Evolutionary conservation across 768 basidiomycete species (phyloP).

Genomic region (Tephrocybe sp.): DNA sequence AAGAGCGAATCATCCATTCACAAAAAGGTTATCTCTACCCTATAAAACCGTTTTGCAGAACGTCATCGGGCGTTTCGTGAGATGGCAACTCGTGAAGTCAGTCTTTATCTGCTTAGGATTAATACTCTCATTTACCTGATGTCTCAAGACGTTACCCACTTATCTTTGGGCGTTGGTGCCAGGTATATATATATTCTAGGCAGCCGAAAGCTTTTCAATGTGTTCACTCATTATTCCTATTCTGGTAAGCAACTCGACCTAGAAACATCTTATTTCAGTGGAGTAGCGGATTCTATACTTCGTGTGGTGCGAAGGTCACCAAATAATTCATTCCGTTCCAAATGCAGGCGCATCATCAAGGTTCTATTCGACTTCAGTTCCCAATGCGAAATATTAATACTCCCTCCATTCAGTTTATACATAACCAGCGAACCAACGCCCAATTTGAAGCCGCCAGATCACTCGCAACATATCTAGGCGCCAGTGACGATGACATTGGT

Average conservation of each 20-base stretch:
- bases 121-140: neutral
- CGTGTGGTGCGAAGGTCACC: conserved; percentile 53
- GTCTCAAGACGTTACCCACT: conserved; percentile 66
- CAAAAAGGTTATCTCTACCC: conserved; percentile 52
- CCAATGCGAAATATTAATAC: neutral
- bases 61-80: conserved; percentile 51
- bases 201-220: neutral
- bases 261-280: conserved; percentile 47
- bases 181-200: conserved; percentile 35
- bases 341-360: conserved; percentile 43
- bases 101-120: conserved; percentile 1
- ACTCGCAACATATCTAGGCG: conserved; percentile 22
- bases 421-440: conserved; percentile 24
- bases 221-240: conserved; percentile 2
- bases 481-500: conserved; percentile 14
- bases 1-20: conserved; percentile 46
- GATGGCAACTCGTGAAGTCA: conserved; percentile 57
- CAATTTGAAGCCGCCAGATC: conserved; percentile 23
- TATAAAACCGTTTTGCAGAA: conserved; percentile 49
- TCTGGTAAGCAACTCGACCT: conserved; percentile 51
- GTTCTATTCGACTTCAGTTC: conserved; percentile 24
- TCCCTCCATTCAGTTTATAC: conserved; percentile 22
- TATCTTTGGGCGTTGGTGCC: conserved; percentile 68
- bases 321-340: conserved; percentile 42
- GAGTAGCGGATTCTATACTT: conserved; percentile 47